Conservation (phyloP, 108 stramenopile genomes). For the Cyclotella baltica region DNA sequence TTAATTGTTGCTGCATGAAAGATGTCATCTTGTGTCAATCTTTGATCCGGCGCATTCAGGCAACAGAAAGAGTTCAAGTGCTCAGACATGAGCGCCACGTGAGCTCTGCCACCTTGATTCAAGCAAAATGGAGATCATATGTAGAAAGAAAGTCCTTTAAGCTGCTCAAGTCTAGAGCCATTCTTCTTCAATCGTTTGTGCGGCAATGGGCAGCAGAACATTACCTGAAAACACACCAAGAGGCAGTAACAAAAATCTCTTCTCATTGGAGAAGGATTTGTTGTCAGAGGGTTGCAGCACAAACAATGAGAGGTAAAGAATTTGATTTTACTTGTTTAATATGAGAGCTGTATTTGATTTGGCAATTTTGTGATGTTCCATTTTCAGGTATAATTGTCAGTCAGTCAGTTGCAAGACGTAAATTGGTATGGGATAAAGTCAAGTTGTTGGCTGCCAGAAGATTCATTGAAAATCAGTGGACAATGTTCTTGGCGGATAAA, state of each 20-base stretch:
- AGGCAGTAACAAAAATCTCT: constrained; percentile 1
- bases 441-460: neutral
- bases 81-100: too few species aligned
- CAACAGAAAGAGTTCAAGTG: too few species aligned
- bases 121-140: too few species aligned
- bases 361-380: too few species aligned
- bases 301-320: neutral
- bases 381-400: neutral
- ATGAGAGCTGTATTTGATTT: too few species aligned
- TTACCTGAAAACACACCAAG: neutral
- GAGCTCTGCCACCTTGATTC: too few species aligned
- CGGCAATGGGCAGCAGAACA: neutral
- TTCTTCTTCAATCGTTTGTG: neutral
- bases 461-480: neutral
- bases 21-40: too few species aligned
- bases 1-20: too few species aligned
- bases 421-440: neutral
- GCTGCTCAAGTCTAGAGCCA: too few species aligned
- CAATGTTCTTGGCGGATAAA: neutral
- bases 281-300: neutral
- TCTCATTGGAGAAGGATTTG: neutral
- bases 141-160: too few species aligned
- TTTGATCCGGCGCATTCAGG: too few species aligned
- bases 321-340: too few species aligned
- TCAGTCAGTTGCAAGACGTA: neutral